A percentile compares a stretch with the other conserved stretches of the same genome.
Evolutionary conservation across 495 filamentous ascomycete genomes (phyloP).

Genomic region (Haplographium delicatum): DNA sequence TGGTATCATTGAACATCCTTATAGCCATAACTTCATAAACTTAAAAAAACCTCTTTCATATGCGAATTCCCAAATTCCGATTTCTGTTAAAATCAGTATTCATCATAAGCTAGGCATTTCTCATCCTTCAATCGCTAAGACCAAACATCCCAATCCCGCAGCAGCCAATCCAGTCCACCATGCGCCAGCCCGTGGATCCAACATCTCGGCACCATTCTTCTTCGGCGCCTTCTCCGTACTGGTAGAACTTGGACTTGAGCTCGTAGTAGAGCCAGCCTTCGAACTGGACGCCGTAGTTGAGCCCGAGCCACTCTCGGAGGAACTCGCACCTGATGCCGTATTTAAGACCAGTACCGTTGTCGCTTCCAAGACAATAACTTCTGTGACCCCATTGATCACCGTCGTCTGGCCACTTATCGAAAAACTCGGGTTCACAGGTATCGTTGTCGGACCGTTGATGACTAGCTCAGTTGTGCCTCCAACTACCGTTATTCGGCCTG

Average conservation of each 20-base stretch:
- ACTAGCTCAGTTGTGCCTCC: conserved; percentile 15
- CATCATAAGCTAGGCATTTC: too few relatives aligned
- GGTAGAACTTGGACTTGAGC: background rate
- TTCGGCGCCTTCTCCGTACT: background rate
- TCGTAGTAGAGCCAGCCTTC: background rate
- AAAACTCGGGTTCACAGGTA: conserved; percentile 7
- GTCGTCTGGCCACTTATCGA: conserved; percentile 16
- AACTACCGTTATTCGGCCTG: conserved; percentile 12
- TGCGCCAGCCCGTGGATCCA: background rate
- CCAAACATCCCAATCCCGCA: background rate
- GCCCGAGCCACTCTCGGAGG: too few relatives aligned
- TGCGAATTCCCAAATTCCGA: too few relatives aligned
- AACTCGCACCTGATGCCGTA: background rate
- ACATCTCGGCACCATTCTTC: background rate
- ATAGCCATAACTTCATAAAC: too few relatives aligned
- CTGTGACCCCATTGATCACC: conserved; percentile 17
- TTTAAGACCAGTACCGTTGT: conserved; percentile 10
- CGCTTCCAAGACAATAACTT: conserved; percentile 12
- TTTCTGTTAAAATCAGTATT: too few relatives aligned
- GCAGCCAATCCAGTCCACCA: background rate
- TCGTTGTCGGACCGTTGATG: conserved; percentile 13
- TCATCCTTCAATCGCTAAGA: background rate
- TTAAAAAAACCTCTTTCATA: too few relatives aligned
- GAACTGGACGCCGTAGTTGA: too few relatives aligned
- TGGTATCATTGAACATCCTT: too few relatives aligned